Evolutionary conservation across 208 protist species (phyloP), one percentile per base, ranked within the genome.

Genomic region (Angomonas deanei): DNA sequence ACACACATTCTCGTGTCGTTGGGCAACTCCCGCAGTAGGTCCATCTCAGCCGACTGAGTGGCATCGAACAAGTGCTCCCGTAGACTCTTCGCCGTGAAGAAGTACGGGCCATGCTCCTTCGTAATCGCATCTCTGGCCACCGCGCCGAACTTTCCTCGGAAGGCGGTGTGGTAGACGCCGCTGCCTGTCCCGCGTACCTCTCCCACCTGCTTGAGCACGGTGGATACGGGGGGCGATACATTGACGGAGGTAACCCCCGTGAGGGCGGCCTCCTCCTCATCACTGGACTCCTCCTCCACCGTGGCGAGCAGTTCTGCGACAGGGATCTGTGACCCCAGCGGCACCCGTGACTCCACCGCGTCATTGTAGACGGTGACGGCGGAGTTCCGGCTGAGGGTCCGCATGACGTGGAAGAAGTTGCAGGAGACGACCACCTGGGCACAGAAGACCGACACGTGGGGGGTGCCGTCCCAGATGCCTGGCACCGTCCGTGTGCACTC

Each of bases 61-160:
- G 48, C 32, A 23, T 55, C 39, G 38, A 73, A 80, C 59, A 67
- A 66, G 46, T 19, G 68, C 48, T 33, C 47, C 30, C 8, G 6
- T 27, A 39, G 60, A 62, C 61, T 66, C 32, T 27, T 55, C 10
- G 66, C 56, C 28, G 38, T 67, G 28, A 71, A 68, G 65, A 78
- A 84, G 54, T 72, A 76, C 0, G 67, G 61, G 0, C 27, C 31
- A 24, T 49, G 49, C 17, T 52, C 64, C 28, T 66, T 39, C 19
- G 57, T 50, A 17, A 84, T 64, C 30, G 70, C 68, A 48, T 82
- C 76, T 19, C 76, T 57, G 34, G 66, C 57, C 1, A 36, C 10
- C n/a, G 19, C 11, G 36, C 36, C 36, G 36, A n/a, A 24, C 47
- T 28, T 6, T n/a, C 47, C 47, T n/a, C n/a, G 11, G 47, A 53